Percentiles rank a stretch among this genome's conserved stretches.
These are phyloP conservation scores for Cladosporium sp. DNA, from an alignment of 2,329 filamentous ascomycete species.

Conservation along the genomic window DNA sequence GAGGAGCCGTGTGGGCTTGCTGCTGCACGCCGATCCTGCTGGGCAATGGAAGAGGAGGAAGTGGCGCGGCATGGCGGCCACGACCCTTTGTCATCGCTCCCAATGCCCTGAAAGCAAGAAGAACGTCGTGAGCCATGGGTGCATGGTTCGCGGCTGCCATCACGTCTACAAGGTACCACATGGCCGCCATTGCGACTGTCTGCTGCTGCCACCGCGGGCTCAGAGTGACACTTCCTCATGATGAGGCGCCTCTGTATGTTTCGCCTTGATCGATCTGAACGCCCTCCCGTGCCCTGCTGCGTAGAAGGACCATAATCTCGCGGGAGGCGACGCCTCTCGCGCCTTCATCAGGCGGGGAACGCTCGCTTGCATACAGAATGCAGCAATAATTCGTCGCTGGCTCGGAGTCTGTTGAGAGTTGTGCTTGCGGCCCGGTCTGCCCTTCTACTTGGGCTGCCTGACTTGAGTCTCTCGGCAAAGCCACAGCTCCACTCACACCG, in stretches of 20 bases:
- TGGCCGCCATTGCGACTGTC: neutral
- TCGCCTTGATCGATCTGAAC: neutral
- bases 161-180: neutral
- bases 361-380: neutral
- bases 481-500: neutral
- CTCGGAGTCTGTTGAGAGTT: slow-evolving; percentile 9
- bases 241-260: slow-evolving; percentile 3
- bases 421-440: slow-evolving; percentile 1
- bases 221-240: neutral
- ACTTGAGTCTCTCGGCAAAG: neutral
- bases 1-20: slow-evolving; percentile 4
- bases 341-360: neutral
- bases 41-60: slow-evolving; percentile 1
- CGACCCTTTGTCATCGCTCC: neutral
- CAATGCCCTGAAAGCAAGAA: neutral
- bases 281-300: neutral
- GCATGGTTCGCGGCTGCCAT: neutral
- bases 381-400: neutral
- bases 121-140: no score
- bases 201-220: neutral
- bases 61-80: neutral
- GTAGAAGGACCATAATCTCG: neutral
- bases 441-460: neutral
- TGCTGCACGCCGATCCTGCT: slow-evolving; percentile 6
- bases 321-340: neutral